Evolutionary conservation across 352 stramenopile genomes (phyloP), one percentile per base, ranked within the genome.

Genomic region (Phytophthora pseudosyringae): DNA sequence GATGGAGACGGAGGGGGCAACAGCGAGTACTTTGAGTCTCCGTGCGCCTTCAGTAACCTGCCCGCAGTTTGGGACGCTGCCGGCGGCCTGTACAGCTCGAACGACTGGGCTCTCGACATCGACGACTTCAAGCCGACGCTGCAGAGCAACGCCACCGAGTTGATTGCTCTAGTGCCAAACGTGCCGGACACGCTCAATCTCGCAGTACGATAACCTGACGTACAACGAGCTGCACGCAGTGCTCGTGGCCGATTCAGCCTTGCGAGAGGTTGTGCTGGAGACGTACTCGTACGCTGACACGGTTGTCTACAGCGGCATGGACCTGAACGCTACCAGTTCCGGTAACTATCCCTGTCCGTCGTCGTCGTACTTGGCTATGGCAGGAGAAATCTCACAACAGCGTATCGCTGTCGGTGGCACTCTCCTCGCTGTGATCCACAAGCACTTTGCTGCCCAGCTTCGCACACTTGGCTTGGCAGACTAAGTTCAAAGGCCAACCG

Each of bases 11-110:
- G 61, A 6, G 83, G 83, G 12, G 80, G 83, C 29, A 91, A 91
- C 80, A 69, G 58, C 11, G 88, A 88, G 58, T 71, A 63, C 25
- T 90, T 93, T 40, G 49, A 33, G 25, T 63, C 53, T 5, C 74
- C 80, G 5, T 93, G 83, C 38, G 70, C 45, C 4, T 79, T 78
- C 62, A 75, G 59, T 35, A 93, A 93, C 78, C 57, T 90, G 29
- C 83, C 90, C 64, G 78, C 80, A 2, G 62, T 90, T 13, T 92
- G 78, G 75, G 83, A 92, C 28, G 70, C 67, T 9, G 80, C 73
- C n/a, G 83, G 71, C 15, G 81, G 79, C 12, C 51, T 78, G 13
- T 81, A 77, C 58, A 75, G 61, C 33, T 28, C 73, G 21, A 85
- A 84, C 67, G 74, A 90, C 57, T 90, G 83, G 82, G 53, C 56